Conservation (phyloP, 305 asterid species). For the Solanum chacoense region DNA sequence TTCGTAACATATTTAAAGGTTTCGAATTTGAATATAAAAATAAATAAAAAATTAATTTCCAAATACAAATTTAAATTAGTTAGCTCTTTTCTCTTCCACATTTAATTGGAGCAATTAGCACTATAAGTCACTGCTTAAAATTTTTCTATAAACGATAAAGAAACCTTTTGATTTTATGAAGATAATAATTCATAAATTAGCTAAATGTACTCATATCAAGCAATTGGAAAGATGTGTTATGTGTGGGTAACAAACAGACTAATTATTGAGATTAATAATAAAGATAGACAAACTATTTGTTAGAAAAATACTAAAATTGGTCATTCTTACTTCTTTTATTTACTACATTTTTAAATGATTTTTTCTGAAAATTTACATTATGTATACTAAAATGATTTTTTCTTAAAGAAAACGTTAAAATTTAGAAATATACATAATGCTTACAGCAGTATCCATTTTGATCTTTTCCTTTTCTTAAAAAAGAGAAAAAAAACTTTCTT, state of each 20-base stretch:
- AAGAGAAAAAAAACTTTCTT: neutral
- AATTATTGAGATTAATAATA: neutral
- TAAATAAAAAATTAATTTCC: neutral
- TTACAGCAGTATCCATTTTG: neutral
- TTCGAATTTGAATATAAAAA: neutral
- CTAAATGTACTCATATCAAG: neutral
- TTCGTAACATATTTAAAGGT: neutral
- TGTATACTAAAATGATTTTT: neutral
- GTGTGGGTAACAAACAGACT: neutral
- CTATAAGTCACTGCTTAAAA: neutral
- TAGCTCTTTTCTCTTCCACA: neutral
- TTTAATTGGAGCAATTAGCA: neutral
- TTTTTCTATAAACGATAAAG: neutral
- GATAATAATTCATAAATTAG: neutral
- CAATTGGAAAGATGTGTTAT: neutral
- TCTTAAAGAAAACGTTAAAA: neutral
- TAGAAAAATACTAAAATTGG: neutral
- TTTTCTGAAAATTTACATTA: neutral
- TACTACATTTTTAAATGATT: neutral
- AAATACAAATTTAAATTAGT: neutral
- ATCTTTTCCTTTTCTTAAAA: neutral
- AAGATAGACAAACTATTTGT: neutral
- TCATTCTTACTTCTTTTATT: neutral
- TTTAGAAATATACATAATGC: neutral
- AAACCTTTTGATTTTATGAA: neutral